Base-by-base conservation (phyloP, 78 protist species). In the Blattamonas nauphoetae region DNA sequence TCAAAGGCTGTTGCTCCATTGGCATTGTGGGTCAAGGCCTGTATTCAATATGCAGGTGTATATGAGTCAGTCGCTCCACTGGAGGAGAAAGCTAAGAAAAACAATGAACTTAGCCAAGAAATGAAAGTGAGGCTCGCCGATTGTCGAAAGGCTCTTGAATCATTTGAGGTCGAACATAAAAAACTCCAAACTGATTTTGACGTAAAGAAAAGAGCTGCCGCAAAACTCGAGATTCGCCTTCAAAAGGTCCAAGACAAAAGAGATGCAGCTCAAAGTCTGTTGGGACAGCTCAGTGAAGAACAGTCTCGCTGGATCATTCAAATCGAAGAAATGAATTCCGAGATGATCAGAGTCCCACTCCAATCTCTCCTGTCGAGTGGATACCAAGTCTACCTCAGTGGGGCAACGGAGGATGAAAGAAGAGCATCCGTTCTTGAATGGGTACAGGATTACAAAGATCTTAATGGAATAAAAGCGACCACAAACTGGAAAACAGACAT, bases 1-100 rank as follows among this genome's bases (percentile, higher is more conserved):
- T 33, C 43, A 5, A 6, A 79, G 83, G 83, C 83, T 21, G 83
- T 21, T 11, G 83, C 45, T 6, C 83, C 83, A 21, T 5, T 79
- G 83, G 83, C 83, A 5, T 6, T 79, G 43, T 79, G 83, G 83
- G 83, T 79, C 45, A n/a, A 79, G 83, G 83, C 83, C 45, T 33
- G 21, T 11, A 4, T 79, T 11, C 43, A 36, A 6, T 79, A 4
- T 79, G 83, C 83, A 32, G 83, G 6, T 6, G 83, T 79, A 36
- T 5, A 33, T 6, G 83, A 79, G 83, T 32, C 4, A 38, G 21
- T 79, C 45, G 41, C 33, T 6, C 83, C 83, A 79, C 83, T 79
- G 83, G 83, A 79, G 83, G 43, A 21, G 42, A 21, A 79, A 55
- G 71, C 71, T 29, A 21, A 11, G 38, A 21, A 55, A 55, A 55